Conservation (phyloP, 2,329 filamentous ascomycete species). For the Neofusicoccum umdonicola region DNA sequence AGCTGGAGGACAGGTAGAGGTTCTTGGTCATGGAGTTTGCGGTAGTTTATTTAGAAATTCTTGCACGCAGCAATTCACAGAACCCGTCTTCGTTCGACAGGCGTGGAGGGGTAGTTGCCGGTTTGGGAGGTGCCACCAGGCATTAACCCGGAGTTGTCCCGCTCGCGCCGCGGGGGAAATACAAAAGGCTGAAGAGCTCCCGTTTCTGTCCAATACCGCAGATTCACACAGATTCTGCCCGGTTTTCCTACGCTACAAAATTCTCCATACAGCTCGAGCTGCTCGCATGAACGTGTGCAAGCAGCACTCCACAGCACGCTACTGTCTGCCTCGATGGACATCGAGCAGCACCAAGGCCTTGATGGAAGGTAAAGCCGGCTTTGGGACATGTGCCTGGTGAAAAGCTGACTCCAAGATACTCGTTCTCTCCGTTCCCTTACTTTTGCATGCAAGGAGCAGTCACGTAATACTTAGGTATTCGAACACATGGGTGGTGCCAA, state of each 20-base stretch:
- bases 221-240: too few species aligned
- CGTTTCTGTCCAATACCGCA: too few species aligned
- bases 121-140: neutral
- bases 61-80: neutral
- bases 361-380: neutral
- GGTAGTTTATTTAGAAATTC: neutral
- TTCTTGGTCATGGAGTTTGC: neutral
- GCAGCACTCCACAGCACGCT: too few species aligned
- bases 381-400: too few species aligned
- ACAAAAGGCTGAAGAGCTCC: neutral
- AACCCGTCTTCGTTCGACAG: neutral
- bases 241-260: neutral
- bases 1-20: conserved; percentile 10
- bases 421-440: too few species aligned
- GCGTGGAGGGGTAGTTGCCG: too few species aligned
- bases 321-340: neutral
- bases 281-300: too few species aligned
- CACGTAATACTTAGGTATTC: neutral
- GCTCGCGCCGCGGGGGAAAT: neutral
- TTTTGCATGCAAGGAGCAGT: neutral
- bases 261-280: neutral
- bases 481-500: neutral
- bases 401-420: neutral
- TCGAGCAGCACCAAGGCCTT: neutral
- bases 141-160: neutral